Evolutionary conservation across 176 grass and related monocot genomes (phyloP).

Genomic region (barley (Hordeum vulgare)): MorexV3_pseudomolecules_assembly NC_058524.1:42284760-42285259

Average conservation of each 20-base stretch:
- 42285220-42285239: background rate
- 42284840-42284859: constrained; percentile 55
- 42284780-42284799: constrained; percentile 48
- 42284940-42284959: constrained; percentile 56
- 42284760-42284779: constrained; percentile 75
- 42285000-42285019: background rate
- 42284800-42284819: constrained; percentile 71
- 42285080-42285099: background rate
- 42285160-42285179: constrained; percentile 7
- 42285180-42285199: background rate
- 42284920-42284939: constrained; percentile 47
- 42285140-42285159: constrained; percentile 87
- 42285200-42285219: background rate
- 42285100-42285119: constrained; percentile 74
- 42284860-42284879: constrained; percentile 48
- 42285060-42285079: background rate
- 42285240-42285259: background rate
- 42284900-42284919: constrained; percentile 64
- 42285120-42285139: constrained; percentile 62
- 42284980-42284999: constrained; percentile 62
- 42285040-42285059: background rate
- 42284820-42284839: constrained; percentile 71
- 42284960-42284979: constrained; percentile 60
- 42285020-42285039: too few relatives aligned
- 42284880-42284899: constrained; percentile 65